Conservation (phyloP, 2,329 filamentous ascomycete species). For the Fusarium tupiense region DNA sequence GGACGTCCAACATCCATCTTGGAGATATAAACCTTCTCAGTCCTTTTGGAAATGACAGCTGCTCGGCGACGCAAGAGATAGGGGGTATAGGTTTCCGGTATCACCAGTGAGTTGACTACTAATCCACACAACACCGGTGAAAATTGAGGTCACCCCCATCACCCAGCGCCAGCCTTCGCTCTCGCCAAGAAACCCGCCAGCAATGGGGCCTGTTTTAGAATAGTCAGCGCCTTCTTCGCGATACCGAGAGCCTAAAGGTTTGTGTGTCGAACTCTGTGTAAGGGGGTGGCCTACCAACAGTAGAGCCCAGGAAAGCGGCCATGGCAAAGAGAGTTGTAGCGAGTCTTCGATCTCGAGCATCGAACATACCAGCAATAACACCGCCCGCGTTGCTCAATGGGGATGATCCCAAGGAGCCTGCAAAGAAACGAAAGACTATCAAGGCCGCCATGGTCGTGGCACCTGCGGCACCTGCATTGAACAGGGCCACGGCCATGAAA, state of each 20-base stretch:
- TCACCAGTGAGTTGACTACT: conserved; percentile 58
- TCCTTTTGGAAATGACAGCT: conserved; percentile 58
- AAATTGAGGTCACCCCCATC: conserved; percentile 68
- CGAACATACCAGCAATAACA: conserved; percentile 71
- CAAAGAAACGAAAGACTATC: conserved; percentile 74
- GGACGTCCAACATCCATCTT: conserved; percentile 57
- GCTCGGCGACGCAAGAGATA: conserved; percentile 65
- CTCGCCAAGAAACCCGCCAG: conserved; percentile 70
- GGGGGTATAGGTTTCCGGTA: conserved; percentile 71
- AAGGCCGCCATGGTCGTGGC: conserved; percentile 67
- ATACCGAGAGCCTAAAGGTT: background rate
- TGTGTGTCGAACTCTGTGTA: background rate
- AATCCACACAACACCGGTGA: conserved; percentile 68
- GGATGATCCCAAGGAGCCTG: conserved; percentile 69
- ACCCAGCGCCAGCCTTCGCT: conserved; percentile 72
- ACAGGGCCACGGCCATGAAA: conserved; percentile 66
- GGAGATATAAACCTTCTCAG: conserved; percentile 65
- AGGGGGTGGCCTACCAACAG: conserved; percentile 51
- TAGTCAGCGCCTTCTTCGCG: background rate
- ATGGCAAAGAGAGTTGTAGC: too few relatives aligned
- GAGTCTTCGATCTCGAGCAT: conserved; percentile 4
- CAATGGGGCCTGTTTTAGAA: conserved; percentile 61
- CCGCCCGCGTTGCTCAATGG: conserved; percentile 71
- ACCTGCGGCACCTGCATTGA: conserved; percentile 69
- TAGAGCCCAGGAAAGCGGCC: conserved; percentile 63